Evolutionary conservation across 225 moss, liverwort and hornwort species (phyloP), one percentile per base, ranked within the genome.

Genomic region (Straminergon stramineum): DNA sequence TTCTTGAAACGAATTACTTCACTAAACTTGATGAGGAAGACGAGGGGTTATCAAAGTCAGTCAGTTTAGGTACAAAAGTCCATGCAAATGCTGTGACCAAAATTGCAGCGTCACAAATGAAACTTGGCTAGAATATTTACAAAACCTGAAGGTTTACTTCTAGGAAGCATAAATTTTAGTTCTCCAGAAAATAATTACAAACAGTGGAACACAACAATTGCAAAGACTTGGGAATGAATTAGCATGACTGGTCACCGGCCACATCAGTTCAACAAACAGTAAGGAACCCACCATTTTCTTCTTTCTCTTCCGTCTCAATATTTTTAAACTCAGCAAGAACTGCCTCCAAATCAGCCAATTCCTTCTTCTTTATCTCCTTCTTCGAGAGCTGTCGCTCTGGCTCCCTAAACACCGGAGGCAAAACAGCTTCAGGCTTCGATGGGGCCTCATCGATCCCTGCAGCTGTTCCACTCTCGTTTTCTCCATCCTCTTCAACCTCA

Each of bases 351-450:
- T 93, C 95, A 30, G 94, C 94, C 84, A 95, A 69, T 84, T 94
- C 95, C 87, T 95, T 95, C 91, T 95, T 95, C 35, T 95, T 95
- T 84, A 95, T 80, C 81, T 95, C 94, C 85, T 94, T 95, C 94
- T 95, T 95, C 31, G 95, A 95, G 35, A 95, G 94, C 89, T 94
- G 94, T 74, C 95, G 91, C 92, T 95, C 95, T 75, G 95, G 93
- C 92, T 95, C 95, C 90, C 94, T 95, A 85, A 71, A 87, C 62
- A 91, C 91, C 80, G 86, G 77, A 90, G 92, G 87, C 43, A 89
- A 51, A 32, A 87, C 61, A 88, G 64, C 63, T 69, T 90, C 93
- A 51, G 90, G 75, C 86, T 95, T 95, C 17, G 87, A 86, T 62
- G 81, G 83, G 39, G 60, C 87, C 85, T 93, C 93, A 74, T 92